These are phyloP conservation scores for Fusarium continuum DNA, from an alignment of 2,329 filamentous ascomycete genomes.

Conservation along the genomic window DNA sequence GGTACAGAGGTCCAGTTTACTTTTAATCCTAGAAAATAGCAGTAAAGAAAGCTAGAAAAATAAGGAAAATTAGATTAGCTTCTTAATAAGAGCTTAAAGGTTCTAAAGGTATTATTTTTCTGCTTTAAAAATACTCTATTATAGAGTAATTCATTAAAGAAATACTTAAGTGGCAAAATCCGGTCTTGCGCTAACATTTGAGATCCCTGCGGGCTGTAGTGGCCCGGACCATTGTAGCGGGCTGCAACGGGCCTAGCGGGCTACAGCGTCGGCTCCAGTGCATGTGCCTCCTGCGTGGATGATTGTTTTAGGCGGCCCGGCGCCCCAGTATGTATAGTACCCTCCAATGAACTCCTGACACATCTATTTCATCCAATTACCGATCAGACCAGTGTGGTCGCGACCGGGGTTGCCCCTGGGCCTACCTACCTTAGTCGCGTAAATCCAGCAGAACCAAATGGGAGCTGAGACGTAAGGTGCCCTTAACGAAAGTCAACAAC, in stretches of 20 bases:
- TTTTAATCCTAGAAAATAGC: no score
- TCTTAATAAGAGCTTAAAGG: no score
- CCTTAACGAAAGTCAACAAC: slow-evolving; percentile 42
- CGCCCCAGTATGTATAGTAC: neutral
- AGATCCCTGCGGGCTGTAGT: no score
- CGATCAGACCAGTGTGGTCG: slow-evolving; percentile 38
- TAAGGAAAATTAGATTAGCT: no score
- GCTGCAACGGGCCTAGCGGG: slow-evolving; percentile 17
- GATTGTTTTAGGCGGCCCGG: slow-evolving; percentile 8
- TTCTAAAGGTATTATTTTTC: no score
- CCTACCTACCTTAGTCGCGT: slow-evolving; percentile 44
- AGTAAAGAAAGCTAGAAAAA: no score
- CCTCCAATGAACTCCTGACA: slow-evolving; percentile 42
- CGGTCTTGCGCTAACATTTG: no score
- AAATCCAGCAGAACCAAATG: slow-evolving; percentile 36
- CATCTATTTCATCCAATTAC: slow-evolving; percentile 34
- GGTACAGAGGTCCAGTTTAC: no score
- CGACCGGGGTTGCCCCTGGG: slow-evolving; percentile 45
- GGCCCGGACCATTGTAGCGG: slow-evolving; percentile 13
- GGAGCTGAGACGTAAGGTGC: slow-evolving; percentile 18
- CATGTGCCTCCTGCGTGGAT: slow-evolving; percentile 5
- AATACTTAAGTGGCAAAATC: no score
- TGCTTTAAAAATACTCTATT: no score
- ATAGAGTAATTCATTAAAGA: no score
- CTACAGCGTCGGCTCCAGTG: neutral